Evolutionary conservation across 2,329 filamentous ascomycete genomes (phyloP).

Genomic region (Penicillium sp.): DNA sequence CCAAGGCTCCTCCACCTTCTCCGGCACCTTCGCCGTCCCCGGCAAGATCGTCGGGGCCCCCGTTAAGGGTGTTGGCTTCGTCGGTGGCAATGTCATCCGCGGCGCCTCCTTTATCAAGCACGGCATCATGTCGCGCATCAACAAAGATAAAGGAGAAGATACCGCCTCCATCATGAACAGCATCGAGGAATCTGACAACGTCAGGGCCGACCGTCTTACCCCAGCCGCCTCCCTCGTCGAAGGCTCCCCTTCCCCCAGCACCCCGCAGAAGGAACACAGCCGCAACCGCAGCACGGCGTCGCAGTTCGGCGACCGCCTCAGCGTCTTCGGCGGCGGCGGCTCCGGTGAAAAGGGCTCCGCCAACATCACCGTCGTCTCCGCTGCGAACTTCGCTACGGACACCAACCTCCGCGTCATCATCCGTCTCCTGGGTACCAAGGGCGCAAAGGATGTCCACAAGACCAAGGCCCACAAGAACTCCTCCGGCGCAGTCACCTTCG

Average conservation of each 20-base stretch:
- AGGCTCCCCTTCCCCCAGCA: constrained; percentile 16
- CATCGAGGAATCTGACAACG: constrained; percentile 17
- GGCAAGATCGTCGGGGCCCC: constrained; percentile 88
- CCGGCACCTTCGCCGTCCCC: constrained; percentile 76
- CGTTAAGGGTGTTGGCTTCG: constrained; percentile 80
- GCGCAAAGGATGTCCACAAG: constrained; percentile 72
- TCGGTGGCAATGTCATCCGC: constrained; percentile 74
- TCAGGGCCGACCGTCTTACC: constrained; percentile 11
- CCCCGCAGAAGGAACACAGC: constrained; percentile 35
- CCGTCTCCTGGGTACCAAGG: constrained; percentile 58
- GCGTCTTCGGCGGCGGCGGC: constrained; percentile 41
- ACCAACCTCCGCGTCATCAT: constrained; percentile 72
- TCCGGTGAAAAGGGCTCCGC: constrained; percentile 62
- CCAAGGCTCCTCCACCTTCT: constrained; percentile 87
- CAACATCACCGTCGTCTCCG: constrained; percentile 68
- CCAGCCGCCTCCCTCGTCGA: constrained; percentile 26
- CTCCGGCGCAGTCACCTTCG: constrained; percentile 58
- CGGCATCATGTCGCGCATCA: constrained; percentile 54
- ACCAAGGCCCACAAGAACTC: constrained; percentile 76
- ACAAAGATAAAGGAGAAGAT: constrained; percentile 47
- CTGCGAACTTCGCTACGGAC: constrained; percentile 64
- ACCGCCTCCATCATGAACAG: constrained; percentile 24
- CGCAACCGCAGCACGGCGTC: constrained; percentile 44
- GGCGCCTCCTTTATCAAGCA: constrained; percentile 85
- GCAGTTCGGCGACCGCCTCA: constrained; percentile 44